Evolutionary conservation across 805 yeast genomes (phyloP), one percentile per base, ranked within the genome.

Genomic region (Candida gorgasii): DNA sequence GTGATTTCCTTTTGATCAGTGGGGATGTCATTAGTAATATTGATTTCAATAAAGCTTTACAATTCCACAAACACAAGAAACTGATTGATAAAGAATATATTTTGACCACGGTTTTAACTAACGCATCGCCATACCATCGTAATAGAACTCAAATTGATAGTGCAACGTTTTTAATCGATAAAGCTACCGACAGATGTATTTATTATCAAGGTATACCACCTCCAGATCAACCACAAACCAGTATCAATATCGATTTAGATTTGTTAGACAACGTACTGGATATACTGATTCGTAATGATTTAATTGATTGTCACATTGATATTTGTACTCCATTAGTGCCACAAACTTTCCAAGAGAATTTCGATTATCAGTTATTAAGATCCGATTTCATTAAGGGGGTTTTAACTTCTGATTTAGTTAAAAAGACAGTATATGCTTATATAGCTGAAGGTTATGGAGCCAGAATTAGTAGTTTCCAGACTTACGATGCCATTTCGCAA

Each of bases 21-120:
- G 99, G 99, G 47, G 99, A 93, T 61, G 95, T 92, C 14, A 88
- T 93, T n/a, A 85, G 96, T 31, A 93, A 93, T 56, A 76, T 93
- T 44, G 93, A 89, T 55, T 80, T 92, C 48, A 76, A 75, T 36
- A 79, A 82, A 52, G 86, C 85, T 27, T 67, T 89, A 67, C 79
- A 79, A 16, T 79, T 79, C 41, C 99, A 93, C 61, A 78, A 79
- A 49, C 76, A 75, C 47, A 81, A 86, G 53, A 86, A 82, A 52
- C 75, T 77, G 23, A 67, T 66, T 43, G 99, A 93, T 65, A 87
- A 82, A 65, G 95, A 93, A 61, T 92, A 92, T 54, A 89, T 93
- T 50, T 84, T 88, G 59, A 93, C 98, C 13, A 90, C 92, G 96
- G 93, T 93, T 32, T 71, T 90, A 47, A 79, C 95, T 22, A 84